phyloP scores from a whole-genome alignment of 129 eudicot genomes.

The Calendula officinalis region DNA sequence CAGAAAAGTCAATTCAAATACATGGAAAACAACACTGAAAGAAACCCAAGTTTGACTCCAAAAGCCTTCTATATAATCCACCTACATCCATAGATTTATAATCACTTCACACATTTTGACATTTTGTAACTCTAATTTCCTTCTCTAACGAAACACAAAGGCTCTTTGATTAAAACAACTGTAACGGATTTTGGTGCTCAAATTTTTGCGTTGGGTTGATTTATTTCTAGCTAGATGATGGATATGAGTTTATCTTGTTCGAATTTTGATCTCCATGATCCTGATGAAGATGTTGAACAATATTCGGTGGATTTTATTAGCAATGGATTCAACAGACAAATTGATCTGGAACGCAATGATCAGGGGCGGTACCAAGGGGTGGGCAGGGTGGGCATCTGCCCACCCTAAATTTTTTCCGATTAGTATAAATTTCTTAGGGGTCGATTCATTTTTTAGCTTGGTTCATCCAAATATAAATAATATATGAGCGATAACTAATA shows the following conservation, averaged over 20 bases:
- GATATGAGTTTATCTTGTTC: no score
- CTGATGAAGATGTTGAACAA: constrained; percentile 10
- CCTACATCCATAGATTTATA: constrained; percentile 12
- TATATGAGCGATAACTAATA: no score
- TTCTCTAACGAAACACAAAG: constrained; percentile 2
- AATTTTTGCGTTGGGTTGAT: no score
- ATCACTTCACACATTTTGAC: constrained; percentile 26
- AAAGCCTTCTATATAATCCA: constrained; percentile 19
- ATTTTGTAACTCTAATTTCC: neutral
- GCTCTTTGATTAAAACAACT: neutral
- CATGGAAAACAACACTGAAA: constrained; percentile 22
- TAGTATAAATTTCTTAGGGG: no score
- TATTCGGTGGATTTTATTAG: constrained; percentile 7
- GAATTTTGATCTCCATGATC: constrained; percentile 6
- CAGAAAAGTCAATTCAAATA: constrained; percentile 30
- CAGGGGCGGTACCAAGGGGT: no score
- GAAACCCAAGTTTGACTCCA: constrained; percentile 24
- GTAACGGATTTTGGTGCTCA: no score
- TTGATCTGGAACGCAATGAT: constrained; percentile 20
- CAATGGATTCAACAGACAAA: constrained; percentile 10
- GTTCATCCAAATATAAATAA: no score
- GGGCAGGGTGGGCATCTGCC: no score
- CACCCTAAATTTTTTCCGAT: no score
- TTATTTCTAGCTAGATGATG: no score
- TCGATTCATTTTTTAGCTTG: no score